phyloP scores from a whole-genome alignment of 2,329 filamentous ascomycete genomes.

The Podosphaera fusca region DNA sequence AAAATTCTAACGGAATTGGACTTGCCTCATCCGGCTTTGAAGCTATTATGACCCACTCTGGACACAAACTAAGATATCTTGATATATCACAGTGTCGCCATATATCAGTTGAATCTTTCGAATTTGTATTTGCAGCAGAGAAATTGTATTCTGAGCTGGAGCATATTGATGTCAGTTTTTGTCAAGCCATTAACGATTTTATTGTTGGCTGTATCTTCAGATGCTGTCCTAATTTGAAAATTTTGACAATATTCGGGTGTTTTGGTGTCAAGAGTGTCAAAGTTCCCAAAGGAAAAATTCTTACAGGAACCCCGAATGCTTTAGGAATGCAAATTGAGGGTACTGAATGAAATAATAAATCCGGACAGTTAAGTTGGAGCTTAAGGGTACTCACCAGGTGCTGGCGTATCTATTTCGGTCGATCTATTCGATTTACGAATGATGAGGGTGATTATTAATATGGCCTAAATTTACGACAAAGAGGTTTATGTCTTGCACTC shows the following conservation, averaged over 20 bases:
- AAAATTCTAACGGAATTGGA: slow-evolving; percentile 42
- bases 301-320: slow-evolving; percentile 35
- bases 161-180: slow-evolving; percentile 59
- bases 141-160: slow-evolving; percentile 42
- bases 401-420: too few relatives aligned
- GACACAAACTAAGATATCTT: slow-evolving; percentile 36
- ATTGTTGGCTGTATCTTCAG: slow-evolving; percentile 40
- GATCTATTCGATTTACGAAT: too few relatives aligned
- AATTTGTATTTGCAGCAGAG: slow-evolving; percentile 42
- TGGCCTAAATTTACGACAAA: too few relatives aligned
- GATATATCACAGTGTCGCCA: slow-evolving; percentile 73
- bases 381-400: background rate
- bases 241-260: slow-evolving; percentile 40
- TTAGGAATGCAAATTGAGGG: slow-evolving; percentile 36
- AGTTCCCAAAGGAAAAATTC: slow-evolving; percentile 30
- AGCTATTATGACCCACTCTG: slow-evolving; percentile 69
- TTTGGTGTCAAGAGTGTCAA: slow-evolving; percentile 33
- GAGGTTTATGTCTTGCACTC: too few relatives aligned
- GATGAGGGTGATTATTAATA: too few relatives aligned
- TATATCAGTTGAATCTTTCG: slow-evolving; percentile 48
- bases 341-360: slow-evolving; percentile 12
- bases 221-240: slow-evolving; percentile 34
- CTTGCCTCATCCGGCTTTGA: slow-evolving; percentile 54
- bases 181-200: slow-evolving; percentile 40
- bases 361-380: background rate